Conservation (phyloP, 129 eudicot genomes). For the Flaveria linearis region DNA sequence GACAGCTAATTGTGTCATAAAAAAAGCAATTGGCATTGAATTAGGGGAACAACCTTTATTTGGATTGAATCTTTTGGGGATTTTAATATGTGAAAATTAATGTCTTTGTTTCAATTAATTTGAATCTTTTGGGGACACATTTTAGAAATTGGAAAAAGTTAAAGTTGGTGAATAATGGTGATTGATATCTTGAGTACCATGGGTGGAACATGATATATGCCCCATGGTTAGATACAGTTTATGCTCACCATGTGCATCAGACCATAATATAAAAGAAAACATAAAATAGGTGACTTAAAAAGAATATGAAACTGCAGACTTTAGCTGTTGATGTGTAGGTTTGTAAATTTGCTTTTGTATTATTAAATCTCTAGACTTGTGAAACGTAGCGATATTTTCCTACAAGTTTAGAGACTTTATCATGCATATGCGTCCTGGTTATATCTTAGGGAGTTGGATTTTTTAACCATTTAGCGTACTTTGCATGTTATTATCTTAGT, state of each 20-base stretch:
- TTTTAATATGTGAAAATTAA: background rate
- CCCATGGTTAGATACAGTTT: conserved; percentile 3
- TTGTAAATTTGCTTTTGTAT: background rate
- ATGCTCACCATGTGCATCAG: background rate
- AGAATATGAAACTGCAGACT: background rate
- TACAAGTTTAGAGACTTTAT: background rate
- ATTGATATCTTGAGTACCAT: background rate
- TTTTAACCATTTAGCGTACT: too few relatives aligned
- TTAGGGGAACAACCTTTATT: conserved; percentile 20
- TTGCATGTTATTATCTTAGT: too few relatives aligned
- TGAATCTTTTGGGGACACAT: background rate
- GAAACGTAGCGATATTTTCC: background rate
- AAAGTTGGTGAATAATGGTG: background rate
- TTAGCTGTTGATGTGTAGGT: background rate
- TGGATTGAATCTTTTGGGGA: conserved; percentile 14
- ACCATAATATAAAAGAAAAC: background rate
- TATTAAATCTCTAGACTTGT: background rate
- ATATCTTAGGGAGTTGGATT: too few relatives aligned
- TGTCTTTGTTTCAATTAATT: background rate
- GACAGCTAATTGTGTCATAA: conserved; percentile 25
- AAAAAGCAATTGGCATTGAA: background rate
- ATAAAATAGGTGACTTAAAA: background rate
- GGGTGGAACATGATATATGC: conserved; percentile 1
- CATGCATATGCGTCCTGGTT: too few relatives aligned
- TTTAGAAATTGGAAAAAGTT: background rate